A percentile compares a stretch with the other conserved stretches of the same genome.
Evolutionary conservation across 495 filamentous ascomycete species (phyloP).

Genomic region (Daldinia childiae): DNA sequence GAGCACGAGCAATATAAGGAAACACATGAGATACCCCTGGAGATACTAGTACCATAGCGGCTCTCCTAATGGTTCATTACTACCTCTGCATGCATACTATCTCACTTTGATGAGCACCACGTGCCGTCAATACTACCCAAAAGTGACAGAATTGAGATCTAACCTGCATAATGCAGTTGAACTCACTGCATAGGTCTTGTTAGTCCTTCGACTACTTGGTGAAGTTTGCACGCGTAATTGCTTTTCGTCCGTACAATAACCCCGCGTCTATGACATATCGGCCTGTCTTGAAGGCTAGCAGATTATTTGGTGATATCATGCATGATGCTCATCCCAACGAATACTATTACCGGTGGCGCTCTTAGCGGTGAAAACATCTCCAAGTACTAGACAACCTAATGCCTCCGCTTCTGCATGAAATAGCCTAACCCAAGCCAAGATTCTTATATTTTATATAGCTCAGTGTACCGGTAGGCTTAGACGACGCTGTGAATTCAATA

Average conservation of each 20-base stretch:
- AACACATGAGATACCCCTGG: not conserved
- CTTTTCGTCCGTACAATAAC: not conserved
- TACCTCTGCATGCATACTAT: not conserved
- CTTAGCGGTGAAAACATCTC: not conserved
- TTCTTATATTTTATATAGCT: not conserved
- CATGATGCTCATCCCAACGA: too few species aligned
- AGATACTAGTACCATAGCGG: not conserved
- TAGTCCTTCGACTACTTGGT: not conserved
- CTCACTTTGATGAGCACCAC: not conserved
- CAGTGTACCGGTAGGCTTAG: not conserved
- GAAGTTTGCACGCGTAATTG: not conserved
- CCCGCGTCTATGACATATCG: not conserved
- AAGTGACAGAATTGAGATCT: not conserved
- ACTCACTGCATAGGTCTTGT: not conserved
- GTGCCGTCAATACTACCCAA: not conserved
- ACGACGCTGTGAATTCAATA: not conserved
- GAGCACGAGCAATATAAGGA: not conserved
- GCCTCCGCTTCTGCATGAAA: not conserved
- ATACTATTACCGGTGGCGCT: too few species aligned
- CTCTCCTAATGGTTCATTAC: not conserved
- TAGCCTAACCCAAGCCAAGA: not conserved
- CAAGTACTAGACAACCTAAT: not conserved
- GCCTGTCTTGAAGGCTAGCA: too few species aligned
- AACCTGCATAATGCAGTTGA: not conserved
- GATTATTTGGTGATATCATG: too few species aligned